phyloP scores from a whole-genome alignment of 2,329 filamentous ascomycete genomes.

The Fusarium marasasianum region DNA sequence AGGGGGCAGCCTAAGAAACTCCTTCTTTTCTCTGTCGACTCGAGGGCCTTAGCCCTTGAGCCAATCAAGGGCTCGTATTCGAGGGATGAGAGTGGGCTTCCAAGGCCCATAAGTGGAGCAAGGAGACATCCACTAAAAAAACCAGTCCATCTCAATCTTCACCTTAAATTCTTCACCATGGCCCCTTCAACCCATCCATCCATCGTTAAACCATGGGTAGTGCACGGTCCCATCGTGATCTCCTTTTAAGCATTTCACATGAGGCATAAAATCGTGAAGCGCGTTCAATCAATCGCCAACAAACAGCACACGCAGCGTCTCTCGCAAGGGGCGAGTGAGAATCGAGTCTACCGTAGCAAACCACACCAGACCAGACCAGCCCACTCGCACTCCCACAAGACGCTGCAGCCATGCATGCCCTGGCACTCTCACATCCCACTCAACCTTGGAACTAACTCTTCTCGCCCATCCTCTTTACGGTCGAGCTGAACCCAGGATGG shows the following conservation, averaged over 20 bases:
- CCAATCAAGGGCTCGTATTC: conserved; percentile 29
- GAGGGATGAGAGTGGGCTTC: conserved; percentile 3
- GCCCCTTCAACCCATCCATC: neutral
- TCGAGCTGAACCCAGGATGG: conserved; percentile 10
- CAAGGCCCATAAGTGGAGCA: conserved; percentile 18
- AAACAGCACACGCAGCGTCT: neutral
- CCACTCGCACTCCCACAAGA: conserved; percentile 24
- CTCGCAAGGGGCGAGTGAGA: neutral
- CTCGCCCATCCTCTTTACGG: conserved; percentile 19
- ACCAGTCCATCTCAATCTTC: conserved; percentile 34
- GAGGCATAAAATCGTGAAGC: conserved; percentile 22
- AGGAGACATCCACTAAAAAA: conserved; percentile 37
- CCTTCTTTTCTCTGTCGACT: conserved; percentile 35
- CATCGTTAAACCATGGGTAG: neutral
- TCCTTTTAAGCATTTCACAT: conserved; percentile 11
- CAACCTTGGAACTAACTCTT: conserved; percentile 27
- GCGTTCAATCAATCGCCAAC: neutral
- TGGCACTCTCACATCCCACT: conserved; percentile 30
- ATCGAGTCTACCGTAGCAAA: neutral
- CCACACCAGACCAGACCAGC: conserved; percentile 11
- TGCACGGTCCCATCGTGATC: conserved; percentile 23
- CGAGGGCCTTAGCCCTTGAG: conserved; percentile 27
- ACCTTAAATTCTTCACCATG: conserved; percentile 28
- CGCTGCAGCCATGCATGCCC: conserved; percentile 31
- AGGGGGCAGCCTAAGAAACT: conserved; percentile 40